Base-by-base conservation (phyloP, 139 green algal genomes). In the Protoeuglena noctilucae region DNA sequence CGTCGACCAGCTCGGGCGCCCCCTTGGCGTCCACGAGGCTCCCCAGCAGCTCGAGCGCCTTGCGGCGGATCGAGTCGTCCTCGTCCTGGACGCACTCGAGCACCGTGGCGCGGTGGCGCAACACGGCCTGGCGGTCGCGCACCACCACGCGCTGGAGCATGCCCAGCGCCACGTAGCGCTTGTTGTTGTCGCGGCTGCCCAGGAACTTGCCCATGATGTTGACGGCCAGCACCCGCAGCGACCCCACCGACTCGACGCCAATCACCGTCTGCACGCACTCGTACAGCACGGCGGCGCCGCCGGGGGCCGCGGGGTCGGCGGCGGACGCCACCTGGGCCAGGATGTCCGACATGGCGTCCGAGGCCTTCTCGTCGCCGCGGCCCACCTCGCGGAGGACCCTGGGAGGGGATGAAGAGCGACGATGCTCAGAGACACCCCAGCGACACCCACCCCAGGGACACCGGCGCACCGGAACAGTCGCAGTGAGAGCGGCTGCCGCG, bases 141-240 rank as follows among this genome's bases (percentile, higher is more conserved):
- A 52, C 51, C 30, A 88, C 79, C 43, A 94, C 83, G 57, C 87
- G 81, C 0, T 81, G 70, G 51, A 98, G 75, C 24, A 80, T 93
- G 70, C 95, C 90, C 23, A 98, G 78, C 26, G 91, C 89, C 56
- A 98, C 91, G 67, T 98, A 98, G 46, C 85, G 77, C 24, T 92
- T 93, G 75, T 93, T 93, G 77, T 93, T 91, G 69, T 93, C 84
- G 19, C 57, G 55, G 58, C 61, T 60, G 23, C 29, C 53, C 54
- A 79, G 51, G 29, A 54, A 56, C 40, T 46, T 58, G 47, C 88
- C 91, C 58, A 98, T 70, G 45, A 94, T 94, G 72, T 97, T 97
- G 60, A 98, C 79, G 19, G 88, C 91, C 53, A 98, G 77, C 41
- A 95, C 83, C 12, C 90, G 78, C 62, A 98, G 77, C 16, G 89